Evolutionary conservation across 2,329 filamentous ascomycete genomes (phyloP), one percentile per base, ranked within the genome.

Genomic region (Chaetothyriales sp.): DNA sequence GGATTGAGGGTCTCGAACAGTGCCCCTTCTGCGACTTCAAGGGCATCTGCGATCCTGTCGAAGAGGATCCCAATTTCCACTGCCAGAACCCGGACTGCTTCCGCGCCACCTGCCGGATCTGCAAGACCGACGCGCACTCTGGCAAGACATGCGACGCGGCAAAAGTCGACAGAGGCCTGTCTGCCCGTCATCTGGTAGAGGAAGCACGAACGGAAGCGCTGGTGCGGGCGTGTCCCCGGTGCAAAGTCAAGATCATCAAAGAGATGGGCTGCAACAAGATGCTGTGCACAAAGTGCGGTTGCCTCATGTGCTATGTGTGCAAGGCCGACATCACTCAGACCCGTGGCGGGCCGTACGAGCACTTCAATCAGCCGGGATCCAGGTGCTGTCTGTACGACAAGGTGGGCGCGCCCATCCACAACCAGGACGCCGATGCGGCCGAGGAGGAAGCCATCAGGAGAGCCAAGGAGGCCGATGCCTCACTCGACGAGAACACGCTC

Each of bases 1-100:
- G 74, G 0, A 74, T 93, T 36, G 79, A 87, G 43, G 79, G 81
- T 54, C 74, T 94, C 1, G 83, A 77, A 28, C 79, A 76, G 28
- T 94, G 87, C 57, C 86, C 86, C 0, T 92, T 88, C 61, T 94
- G 87, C 64, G 80, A 84, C 19, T 93, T 79, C 68, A 86, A 84
- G 43, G 84, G 80, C 32, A 83, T 87, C 53, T 84, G 79, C 56
- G 79, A 78, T 0, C 77, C 84, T 0, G 67, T 83, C 1, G 78
- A 83, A 18, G 67, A 77, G 18, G 75, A 90, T 63, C 80, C 75
- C 53, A 83, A 89, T 60, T 93, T 94, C 56, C 71, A 73, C 2
- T 94, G 87, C 65, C 70, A 76, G 49, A 81, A 80, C 51, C 72
- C 75, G 0, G 74, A 78, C 0, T 94, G 87, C 62, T 68, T 69